A percentile compares a stretch with the other conserved stretches of the same genome.
Conservation (phyloP, 2,329 filamentous ascomycete genomes). For the Colletotrichum lupini region DNA sequence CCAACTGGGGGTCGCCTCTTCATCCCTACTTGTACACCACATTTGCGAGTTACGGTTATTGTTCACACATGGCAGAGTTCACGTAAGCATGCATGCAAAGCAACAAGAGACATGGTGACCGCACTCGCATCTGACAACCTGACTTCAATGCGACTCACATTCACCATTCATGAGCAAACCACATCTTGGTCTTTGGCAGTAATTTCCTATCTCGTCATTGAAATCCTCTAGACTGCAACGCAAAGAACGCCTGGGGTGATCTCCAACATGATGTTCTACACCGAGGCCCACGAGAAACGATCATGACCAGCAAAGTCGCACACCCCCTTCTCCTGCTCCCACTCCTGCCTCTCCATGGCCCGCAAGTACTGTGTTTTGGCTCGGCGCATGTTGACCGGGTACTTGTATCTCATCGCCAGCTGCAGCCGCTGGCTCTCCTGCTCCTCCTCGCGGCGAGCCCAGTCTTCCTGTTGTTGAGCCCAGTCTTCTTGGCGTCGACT, state of each 20-base stretch:
- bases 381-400: slow-evolving; percentile 19
- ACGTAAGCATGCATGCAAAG: neutral
- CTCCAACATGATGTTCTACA: neutral
- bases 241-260: no score
- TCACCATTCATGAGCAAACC: neutral
- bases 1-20: no score
- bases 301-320: slow-evolving; percentile 29
- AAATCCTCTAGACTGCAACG: neutral
- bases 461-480: neutral
- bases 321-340: slow-evolving; percentile 19
- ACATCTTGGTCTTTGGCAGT: neutral
- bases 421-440: slow-evolving; percentile 4
- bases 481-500: neutral
- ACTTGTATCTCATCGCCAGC: slow-evolving; percentile 12
- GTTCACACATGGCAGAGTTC: neutral
- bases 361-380: slow-evolving; percentile 8
- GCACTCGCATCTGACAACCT: neutral
- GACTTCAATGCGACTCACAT: neutral
- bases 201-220: neutral
- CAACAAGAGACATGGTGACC: neutral
- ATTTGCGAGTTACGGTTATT: neutral
- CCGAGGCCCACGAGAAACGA: neutral
- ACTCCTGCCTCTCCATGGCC: slow-evolving; percentile 19
- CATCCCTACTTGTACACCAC: neutral
- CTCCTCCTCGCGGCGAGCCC: neutral